A percentile compares a stretch with the other conserved stretches of the same genome.
Conservation (phyloP, 192 early-diverging fungal genomes). For the Lunasporangiospora selenospora region DNA sequence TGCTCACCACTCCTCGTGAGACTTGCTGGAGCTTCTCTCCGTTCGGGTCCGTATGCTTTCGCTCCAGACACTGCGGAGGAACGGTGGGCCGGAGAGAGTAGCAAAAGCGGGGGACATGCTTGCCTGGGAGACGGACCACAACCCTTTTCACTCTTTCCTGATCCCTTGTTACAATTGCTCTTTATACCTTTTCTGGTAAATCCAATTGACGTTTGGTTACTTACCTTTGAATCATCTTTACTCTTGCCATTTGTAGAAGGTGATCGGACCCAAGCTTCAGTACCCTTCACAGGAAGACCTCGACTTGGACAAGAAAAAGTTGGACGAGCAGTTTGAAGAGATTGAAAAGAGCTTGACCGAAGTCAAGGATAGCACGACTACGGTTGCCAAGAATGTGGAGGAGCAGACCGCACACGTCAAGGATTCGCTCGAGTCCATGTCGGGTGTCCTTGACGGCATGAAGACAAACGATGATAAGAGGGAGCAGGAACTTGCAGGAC, state of each 20-base stretch:
- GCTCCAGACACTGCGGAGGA: too few relatives aligned
- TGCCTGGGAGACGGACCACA: too few relatives aligned
- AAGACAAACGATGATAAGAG: conserved; percentile 68
- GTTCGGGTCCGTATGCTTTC: not conserved
- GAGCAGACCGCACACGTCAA: conserved; percentile 78
- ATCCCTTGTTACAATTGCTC: too few relatives aligned
- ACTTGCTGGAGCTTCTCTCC: conserved; percentile 10
- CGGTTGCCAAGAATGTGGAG: conserved; percentile 62
- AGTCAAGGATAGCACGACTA: conserved; percentile 41
- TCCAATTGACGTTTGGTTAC: too few relatives aligned
- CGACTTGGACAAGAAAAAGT: conserved; percentile 69
- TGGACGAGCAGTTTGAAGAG: conserved; percentile 69
- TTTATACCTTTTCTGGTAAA: too few relatives aligned
- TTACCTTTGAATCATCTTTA: too few relatives aligned
- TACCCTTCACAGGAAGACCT: conserved; percentile 72
- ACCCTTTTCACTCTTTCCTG: too few relatives aligned
- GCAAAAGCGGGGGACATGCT: too few relatives aligned
- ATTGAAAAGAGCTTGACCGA: conserved; percentile 49
- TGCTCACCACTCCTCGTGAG: conserved; percentile 10
- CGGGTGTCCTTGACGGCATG: conserved; percentile 65
- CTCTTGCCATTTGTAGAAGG: conserved; percentile 55
- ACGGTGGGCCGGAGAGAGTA: too few relatives aligned
- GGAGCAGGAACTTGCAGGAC: conserved; percentile 70
- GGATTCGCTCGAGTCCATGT: conserved; percentile 69
- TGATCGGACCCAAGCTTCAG: conserved; percentile 65